These are phyloP conservation scores for Eimeria sp. DNA, from an alignment of 169 alveolate genomes.

Conservation along the genomic window DNA sequence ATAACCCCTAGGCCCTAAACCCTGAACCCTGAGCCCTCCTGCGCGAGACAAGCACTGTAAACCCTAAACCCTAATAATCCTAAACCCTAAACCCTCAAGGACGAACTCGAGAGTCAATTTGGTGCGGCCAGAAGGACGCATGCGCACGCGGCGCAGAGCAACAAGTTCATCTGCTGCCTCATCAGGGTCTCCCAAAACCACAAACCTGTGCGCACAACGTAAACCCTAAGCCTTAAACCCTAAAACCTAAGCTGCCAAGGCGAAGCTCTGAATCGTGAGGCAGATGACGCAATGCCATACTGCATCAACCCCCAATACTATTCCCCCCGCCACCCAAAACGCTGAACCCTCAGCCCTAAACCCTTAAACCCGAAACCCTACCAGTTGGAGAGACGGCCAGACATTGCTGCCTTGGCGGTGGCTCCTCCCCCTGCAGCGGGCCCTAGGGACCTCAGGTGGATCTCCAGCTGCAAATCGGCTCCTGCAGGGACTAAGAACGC, in stretches of 20 bases:
- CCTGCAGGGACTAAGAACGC: conserved; percentile 29
- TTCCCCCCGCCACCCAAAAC: background rate
- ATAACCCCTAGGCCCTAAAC: background rate
- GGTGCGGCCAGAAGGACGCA: conserved; percentile 27
- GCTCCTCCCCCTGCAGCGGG: background rate
- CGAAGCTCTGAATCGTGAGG: background rate
- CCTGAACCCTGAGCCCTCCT: background rate
- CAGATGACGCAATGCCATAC: background rate
- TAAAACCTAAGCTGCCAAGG: background rate
- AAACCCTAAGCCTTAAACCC: conserved; percentile 20
- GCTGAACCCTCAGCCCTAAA: background rate
- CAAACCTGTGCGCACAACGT: conserved; percentile 38
- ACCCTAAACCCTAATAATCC: background rate
- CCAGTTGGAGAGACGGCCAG: background rate
- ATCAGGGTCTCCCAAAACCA: conserved; percentile 85
- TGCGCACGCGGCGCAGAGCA: conserved; percentile 65
- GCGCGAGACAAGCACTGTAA: too few relatives aligned
- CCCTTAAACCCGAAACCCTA: conserved; percentile 7
- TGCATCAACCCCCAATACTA: background rate
- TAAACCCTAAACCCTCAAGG: background rate
- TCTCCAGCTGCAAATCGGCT: conserved; percentile 43
- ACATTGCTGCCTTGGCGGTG: background rate
- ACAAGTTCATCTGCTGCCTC: conserved; percentile 79
- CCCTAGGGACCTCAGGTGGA: conserved; percentile 5
- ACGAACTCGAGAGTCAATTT: conserved; percentile 44